These are phyloP conservation scores for Neospora caninum DNA, from an alignment of 169 alveolate species.

Conservation along the genomic window DNA sequence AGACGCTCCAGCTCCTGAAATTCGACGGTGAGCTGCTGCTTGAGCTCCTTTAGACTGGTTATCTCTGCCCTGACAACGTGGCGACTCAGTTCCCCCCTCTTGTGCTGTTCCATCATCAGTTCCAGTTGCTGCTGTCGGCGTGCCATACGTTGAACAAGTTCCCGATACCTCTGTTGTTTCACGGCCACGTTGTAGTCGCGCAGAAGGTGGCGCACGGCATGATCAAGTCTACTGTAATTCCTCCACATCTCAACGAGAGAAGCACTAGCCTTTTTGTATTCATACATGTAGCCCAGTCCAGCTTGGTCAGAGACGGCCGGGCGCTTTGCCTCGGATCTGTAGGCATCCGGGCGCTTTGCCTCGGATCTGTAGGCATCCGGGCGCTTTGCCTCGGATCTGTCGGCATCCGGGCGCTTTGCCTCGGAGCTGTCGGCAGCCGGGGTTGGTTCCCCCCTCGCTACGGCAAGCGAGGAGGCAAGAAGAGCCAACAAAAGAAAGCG, in stretches of 20 bases:
- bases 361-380: neutral
- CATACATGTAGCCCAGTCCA: neutral
- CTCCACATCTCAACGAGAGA: slow-evolving; percentile 41
- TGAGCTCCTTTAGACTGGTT: slow-evolving; percentile 38
- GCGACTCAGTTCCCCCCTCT: neutral
- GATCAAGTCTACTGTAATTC: slow-evolving; percentile 6
- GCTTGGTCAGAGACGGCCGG: neutral
- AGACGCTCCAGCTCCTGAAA: neutral
- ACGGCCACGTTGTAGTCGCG: slow-evolving; percentile 61
- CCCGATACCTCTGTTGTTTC: slow-evolving; percentile 32
- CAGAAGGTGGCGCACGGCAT: slow-evolving; percentile 44
- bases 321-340: neutral
- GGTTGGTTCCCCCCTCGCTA: no score
- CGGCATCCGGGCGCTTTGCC: neutral
- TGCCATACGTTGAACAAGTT: neutral
- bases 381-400: neutral
- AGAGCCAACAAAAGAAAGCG: neutral
- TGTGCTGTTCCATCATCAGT: neutral
- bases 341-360: neutral
- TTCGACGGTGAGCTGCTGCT: slow-evolving; percentile 28
- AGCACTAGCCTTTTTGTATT: slow-evolving; percentile 38
- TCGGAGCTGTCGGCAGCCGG: no score
- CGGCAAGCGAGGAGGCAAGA: neutral
- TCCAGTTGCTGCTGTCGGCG: slow-evolving; percentile 29
- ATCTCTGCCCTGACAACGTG: neutral